Conservation (phyloP, 306 rosid genomes). For the Delonix regia region DNA sequence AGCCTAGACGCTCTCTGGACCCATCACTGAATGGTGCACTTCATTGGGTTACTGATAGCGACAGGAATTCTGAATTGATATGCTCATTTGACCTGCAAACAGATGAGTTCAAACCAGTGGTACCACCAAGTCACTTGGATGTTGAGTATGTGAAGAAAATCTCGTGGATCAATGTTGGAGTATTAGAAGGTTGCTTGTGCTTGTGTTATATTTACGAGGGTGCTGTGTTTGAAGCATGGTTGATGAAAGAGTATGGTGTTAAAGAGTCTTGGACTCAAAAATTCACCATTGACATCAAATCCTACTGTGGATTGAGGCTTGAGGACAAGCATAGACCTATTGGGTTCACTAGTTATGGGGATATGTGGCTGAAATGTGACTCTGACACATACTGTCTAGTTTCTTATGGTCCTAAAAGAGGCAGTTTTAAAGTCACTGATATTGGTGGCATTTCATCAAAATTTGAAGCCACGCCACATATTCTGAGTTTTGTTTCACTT, state of each 20-base stretch:
- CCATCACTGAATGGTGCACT: conserved; percentile 38
- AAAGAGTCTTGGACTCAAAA: conserved; percentile 31
- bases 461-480: conserved; percentile 38
- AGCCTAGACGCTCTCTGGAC: neutral
- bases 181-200: conserved; percentile 36
- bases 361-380: conserved; percentile 41
- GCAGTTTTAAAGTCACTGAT: conserved; percentile 20
- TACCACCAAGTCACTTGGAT: conserved; percentile 26
- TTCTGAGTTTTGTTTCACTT: conserved; percentile 34
- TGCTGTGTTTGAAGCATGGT: conserved; percentile 32
- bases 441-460: neutral
- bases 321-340: conserved; percentile 37
- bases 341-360: conserved; percentile 38
- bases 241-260: conserved; percentile 26
- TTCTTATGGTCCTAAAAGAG: conserved; percentile 31
- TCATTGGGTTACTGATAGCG: conserved; percentile 23
- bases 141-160: neutral
- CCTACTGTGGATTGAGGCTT: conserved; percentile 29
- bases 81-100: conserved; percentile 34
- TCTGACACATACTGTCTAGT: conserved; percentile 6
- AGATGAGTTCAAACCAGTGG: conserved; percentile 21
- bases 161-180: conserved; percentile 25
- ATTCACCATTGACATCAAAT: conserved; percentile 27
- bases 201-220: conserved; percentile 24
- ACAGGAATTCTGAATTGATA: conserved; percentile 4